Evolutionary conservation across 2,329 filamentous ascomycete species (phyloP).

Genomic region (Akanthomyces uredinophilus): DNA sequence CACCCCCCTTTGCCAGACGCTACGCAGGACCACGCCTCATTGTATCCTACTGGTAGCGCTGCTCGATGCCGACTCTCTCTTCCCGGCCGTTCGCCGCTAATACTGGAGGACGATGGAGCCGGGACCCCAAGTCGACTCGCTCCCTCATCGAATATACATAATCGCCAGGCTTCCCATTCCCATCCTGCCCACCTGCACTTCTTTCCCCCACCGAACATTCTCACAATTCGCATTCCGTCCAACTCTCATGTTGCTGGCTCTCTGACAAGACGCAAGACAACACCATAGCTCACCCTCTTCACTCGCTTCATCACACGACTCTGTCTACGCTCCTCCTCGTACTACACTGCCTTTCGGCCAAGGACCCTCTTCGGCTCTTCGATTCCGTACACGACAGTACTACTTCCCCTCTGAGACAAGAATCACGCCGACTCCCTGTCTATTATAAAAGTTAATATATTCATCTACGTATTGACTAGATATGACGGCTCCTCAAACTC

Average conservation of each 20-base stretch:
- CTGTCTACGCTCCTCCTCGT: neutral
- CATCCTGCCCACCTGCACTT: slow-evolving; percentile 11
- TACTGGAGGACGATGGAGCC: slow-evolving; percentile 7
- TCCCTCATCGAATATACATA: slow-evolving; percentile 21
- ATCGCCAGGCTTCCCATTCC: slow-evolving; percentile 19
- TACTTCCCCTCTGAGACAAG: neutral
- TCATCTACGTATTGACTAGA: slow-evolving; percentile 15
- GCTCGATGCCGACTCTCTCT: slow-evolving; percentile 7
- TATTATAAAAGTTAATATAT: neutral
- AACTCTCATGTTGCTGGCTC: neutral
- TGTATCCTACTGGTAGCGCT: neutral
- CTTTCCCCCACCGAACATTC: slow-evolving; percentile 3
- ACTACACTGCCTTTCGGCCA: neutral
- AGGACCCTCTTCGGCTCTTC: neutral
- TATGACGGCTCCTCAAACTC: slow-evolving; percentile 47
- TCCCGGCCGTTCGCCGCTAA: slow-evolving; percentile 11
- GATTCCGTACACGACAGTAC: neutral
- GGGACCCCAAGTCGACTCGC: slow-evolving; percentile 8
- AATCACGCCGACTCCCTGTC: neutral
- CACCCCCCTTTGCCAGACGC: neutral
- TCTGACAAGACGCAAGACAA: neutral
- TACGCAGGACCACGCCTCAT: neutral
- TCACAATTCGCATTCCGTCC: neutral
- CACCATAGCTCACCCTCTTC: neutral
- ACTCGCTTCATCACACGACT: slow-evolving; percentile 7